Percentiles rank a stretch among this genome's conserved stretches.
Evolutionary conservation across 2,329 filamentous ascomycete genomes (phyloP).

Genomic region (Nothophaeocryptopus gaeumannii): DNA sequence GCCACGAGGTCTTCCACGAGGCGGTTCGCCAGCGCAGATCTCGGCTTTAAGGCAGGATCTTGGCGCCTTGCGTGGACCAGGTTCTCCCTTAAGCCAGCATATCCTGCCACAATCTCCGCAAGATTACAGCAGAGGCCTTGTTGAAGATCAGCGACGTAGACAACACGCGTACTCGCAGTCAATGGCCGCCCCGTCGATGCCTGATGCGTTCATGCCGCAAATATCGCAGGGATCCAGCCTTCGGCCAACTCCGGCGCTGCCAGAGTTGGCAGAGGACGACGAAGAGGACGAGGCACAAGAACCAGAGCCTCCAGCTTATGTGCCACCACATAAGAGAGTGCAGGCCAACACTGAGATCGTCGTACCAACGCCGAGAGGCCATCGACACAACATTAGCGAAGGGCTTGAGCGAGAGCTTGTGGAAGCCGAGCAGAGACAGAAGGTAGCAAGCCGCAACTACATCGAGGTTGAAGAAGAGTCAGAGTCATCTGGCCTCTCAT

Average conservation of each 20-base stretch:
- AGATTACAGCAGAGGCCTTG: conserved; percentile 37
- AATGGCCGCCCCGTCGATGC: conserved; percentile 24
- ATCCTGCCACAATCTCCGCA: conserved; percentile 27
- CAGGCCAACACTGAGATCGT: conserved; percentile 49
- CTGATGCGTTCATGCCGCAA: conserved; percentile 28
- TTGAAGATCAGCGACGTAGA: conserved; percentile 49
- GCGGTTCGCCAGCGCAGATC: conserved; percentile 45
- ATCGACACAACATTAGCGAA: conserved; percentile 70
- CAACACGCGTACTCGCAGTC: conserved; percentile 42
- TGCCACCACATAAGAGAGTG: conserved; percentile 33
- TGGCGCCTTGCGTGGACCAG: conserved; percentile 36
- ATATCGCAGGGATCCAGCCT: conserved; percentile 38
- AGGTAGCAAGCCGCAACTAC: conserved; percentile 20
- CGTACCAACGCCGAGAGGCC: conserved; percentile 59
- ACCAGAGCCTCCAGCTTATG: conserved; percentile 26
- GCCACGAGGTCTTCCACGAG: conserved; percentile 36
- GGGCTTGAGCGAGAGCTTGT: conserved; percentile 81
- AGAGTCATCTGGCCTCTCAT: conserved; percentile 8
- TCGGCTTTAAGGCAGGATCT: conserved; percentile 34
- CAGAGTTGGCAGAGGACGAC: conserved; percentile 71
- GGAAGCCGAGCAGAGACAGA: conserved; percentile 73
- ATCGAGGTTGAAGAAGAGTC: conserved; percentile 26
- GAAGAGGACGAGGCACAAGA: conserved; percentile 53
- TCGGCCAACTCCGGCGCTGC: conserved; percentile 51
- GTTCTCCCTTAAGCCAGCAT: conserved; percentile 60